phyloP scores from a whole-genome alignment of 805 yeast genomes.

The Groenewaldozyma tartarivorans region DNA sequence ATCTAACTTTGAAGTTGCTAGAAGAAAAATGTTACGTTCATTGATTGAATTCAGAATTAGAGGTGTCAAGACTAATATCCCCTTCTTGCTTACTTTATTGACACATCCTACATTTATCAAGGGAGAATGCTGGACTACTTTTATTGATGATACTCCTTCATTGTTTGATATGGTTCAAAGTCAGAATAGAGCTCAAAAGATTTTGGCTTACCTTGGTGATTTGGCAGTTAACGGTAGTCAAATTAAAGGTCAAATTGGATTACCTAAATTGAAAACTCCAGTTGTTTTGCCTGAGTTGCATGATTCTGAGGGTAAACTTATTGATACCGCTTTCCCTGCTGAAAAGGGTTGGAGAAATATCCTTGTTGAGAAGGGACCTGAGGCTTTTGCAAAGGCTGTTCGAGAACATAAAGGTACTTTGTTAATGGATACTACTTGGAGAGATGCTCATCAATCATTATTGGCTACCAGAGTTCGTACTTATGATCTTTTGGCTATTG shows the following conservation, averaged over 20 bases:
- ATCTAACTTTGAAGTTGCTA: constrained; percentile 88
- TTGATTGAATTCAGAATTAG: constrained; percentile 95
- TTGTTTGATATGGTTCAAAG: constrained; percentile 90
- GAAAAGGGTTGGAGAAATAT: constrained; percentile 91
- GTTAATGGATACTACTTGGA: constrained; percentile 98
- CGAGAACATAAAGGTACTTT: constrained; percentile 77
- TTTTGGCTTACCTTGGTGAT: constrained; percentile 85
- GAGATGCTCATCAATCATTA: constrained; percentile 98
- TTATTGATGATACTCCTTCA: constrained; percentile 95
- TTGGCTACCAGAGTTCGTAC: constrained; percentile 97
- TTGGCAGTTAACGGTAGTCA: constrained; percentile 93
- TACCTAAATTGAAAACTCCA: constrained; percentile 69
- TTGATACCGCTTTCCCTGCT: constrained; percentile 49
- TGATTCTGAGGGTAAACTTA: constrained; percentile 49
- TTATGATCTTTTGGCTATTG: constrained; percentile 80
- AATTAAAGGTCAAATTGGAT: constrained; percentile 90
- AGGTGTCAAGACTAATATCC: constrained; percentile 98
- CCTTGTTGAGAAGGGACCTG: constrained; percentile 78
- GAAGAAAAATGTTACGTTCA: constrained; percentile 96
- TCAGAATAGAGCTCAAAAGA: constrained; percentile 93
- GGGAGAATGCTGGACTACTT: constrained; percentile 96
- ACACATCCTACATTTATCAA: constrained; percentile 80
- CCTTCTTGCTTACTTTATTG: constrained; percentile 82
- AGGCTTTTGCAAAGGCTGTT: constrained; percentile 78
- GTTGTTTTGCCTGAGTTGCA: constrained; percentile 69